Evolutionary conservation across 176 grass and related monocot genomes (phyloP), one percentile per base, ranked within the genome.

Genomic region (Puccinellia tenuiflora): DNA sequence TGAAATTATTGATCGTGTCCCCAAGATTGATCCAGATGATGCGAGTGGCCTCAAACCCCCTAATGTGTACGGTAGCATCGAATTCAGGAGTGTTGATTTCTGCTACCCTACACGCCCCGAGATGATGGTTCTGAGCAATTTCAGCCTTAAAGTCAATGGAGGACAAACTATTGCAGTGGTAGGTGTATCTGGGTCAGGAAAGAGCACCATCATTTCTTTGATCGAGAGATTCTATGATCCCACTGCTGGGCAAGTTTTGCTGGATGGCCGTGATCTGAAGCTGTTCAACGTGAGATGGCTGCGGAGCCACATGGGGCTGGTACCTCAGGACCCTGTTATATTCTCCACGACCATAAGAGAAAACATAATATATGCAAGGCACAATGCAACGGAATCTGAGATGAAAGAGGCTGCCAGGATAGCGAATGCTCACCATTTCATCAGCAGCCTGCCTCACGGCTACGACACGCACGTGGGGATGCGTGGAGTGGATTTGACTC

Each of bases 301-400:
- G 87, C 84, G 93, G 80, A 96, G 91, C 64, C 96, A 99, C 75
- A 94, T 92, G 91, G 96, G 96, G 24, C 72, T 99, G 65, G 89
- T 96, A 78, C 93, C 94, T 68, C 96, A 99, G 90, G 96, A 99
- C 56, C 96, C 96, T 52, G 88, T 99, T 78, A 99, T 99, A 82
- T 99, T 99, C 87, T 96, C 96, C 18, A 99, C 96, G 67, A 99
- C 96, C 43, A 94, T 99, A 81, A 89, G 96, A 79, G 96, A 99
- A 18, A 99, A 99, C 77, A 94, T 99, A 45, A 99, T 99, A 52
- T 99, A 99, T 46, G 96, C 96, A 9, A 85, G 96, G 28, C 96
- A 99, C 83, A 99, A 99, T 35, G 96, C 96, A 34, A 92, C 93
- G 6, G 96, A 99, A 16, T 88, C 93, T 48, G 96, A 99, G 87